Base-by-base conservation (phyloP, 495 filamentous ascomycete species). In the Paragyromitra xinjiangensis region DNA sequence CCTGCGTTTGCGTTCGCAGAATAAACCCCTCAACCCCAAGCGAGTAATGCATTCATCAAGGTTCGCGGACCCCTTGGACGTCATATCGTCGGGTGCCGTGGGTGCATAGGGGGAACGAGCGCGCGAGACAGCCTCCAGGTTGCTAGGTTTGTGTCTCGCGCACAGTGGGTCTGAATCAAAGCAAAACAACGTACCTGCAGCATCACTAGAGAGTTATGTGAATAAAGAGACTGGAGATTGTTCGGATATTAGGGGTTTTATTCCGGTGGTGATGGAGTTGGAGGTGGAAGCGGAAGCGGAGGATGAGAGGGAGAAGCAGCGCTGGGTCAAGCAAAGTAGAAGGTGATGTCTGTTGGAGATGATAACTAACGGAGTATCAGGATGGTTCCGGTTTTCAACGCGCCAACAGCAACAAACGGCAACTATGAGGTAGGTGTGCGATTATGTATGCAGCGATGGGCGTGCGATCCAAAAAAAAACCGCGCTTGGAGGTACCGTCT, bases 101-200 rank as follows among this genome's bases (percentile, higher is more conserved):
- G 74, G 40, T 61, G 68, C 61, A 70, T 66, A 79, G 75, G 75
- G 66, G 75, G 74, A 42, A 76, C 77, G 61, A 66, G 77, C 75
- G 66, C 51, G 61, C 48, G 75, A 66, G 66, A 66, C 77, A 67
- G 40, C 51, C 77, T 40, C 6, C 16, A 37, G 14, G 56, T 61
- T 6, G 56, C 56, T 37, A 5, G 56, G 58, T 64, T 34, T 65
- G 58, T 75, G 67, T 76, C 73, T 76, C 50, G 67, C 68, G 48
- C 73, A 70, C 24, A 58, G 40, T 26, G 50, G 66, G 22, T 61
- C 69, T 66, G 61, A 73, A 67, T 48, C 55, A 62, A 80, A 74
- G 55, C 48, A 77, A 78, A 76, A 71, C 59, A 77, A 81, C 79
- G 68, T 81, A 81, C 79, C 79, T 81, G 79, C 78, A 81, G 78